Conservation (phyloP, 2,329 filamentous ascomycete species). For the Metarhizium humberi region DNA sequence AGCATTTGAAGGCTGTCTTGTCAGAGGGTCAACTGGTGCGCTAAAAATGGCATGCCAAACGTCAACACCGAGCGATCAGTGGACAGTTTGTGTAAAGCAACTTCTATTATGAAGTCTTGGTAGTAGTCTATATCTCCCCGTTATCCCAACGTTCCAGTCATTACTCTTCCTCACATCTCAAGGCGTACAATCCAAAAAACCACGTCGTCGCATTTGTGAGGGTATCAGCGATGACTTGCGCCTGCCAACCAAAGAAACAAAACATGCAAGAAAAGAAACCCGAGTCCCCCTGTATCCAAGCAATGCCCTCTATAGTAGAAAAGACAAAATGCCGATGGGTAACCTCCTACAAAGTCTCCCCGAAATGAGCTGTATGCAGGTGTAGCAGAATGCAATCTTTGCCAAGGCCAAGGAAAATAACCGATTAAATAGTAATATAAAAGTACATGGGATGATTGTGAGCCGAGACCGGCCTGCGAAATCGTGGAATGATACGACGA, state of each 20-base stretch:
- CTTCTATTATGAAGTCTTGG: slow-evolving; percentile 4
- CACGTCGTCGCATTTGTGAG: background rate
- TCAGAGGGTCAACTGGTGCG: background rate
- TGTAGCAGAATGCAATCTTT: background rate
- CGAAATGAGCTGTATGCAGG: background rate
- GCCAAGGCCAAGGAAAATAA: background rate
- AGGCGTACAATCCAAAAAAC: background rate
- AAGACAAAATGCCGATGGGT: background rate
- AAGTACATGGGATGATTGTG: background rate
- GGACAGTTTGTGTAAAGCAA: slow-evolving; percentile 4
- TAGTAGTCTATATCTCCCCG: background rate
- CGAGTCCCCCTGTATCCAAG: background rate
- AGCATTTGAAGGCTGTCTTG: background rate
- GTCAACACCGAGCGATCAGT: slow-evolving; percentile 9
- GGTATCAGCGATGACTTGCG: background rate
- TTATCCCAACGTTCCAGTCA: slow-evolving; percentile 3
- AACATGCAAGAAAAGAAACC: background rate
- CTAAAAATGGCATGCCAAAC: background rate
- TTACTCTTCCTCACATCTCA: slow-evolving; percentile 3
- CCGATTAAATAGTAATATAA: background rate
- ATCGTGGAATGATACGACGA: background rate
- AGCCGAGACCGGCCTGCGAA: background rate
- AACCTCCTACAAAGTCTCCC: background rate
- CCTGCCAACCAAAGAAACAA: background rate
- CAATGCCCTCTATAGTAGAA: background rate